Base-by-base conservation (phyloP, 164 flowering plant genomes). In the Tinospora cordifolia region DNA sequence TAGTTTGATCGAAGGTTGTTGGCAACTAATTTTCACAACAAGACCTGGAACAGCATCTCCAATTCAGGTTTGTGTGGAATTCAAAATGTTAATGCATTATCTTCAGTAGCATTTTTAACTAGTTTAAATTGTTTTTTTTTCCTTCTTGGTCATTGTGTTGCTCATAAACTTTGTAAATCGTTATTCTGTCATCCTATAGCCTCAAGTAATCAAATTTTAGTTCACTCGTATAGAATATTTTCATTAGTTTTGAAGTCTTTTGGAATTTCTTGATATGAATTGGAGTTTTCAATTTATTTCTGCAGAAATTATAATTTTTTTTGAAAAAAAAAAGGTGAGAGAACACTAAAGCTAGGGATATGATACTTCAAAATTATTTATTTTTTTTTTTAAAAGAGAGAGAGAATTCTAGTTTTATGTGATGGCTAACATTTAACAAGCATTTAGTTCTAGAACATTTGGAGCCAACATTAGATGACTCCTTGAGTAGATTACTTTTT, bases 11-110 rank as follows among this genome's bases (percentile, higher is more conserved):
- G 98, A 93, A 81, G 98, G 98, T 62, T 76, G 89, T 22, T 93
- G 98, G 98, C 93, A 84, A 63, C 76, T 91, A 57, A 86, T 90
- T 81, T 93, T 93, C 71, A 93, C 98, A 0, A 93, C 96, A 68
- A 90, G 98, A 76, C 97, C 98, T 10, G 93, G 94, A 75, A 87
- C 94, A 62, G 97, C 98, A 63, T 93, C 98, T 69, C 93, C 93
- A 30, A 93, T 91, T 74, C 97, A 93, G 89, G 97, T 92, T 67
- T 21, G 60, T 21, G n/a, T 54, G 21, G 9, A 4, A 17, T 54
- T 25, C 24, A 54, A n/a, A 54, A 0, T 44, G 9, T 44, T 44
- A 44, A 9, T 44, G 47, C 7, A 0, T 34, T 49, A 67, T 44
- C n/a, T 65, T 24, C 25, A 63, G 62, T 30, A 22, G 60, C 17